A percentile compares a stretch with the other conserved stretches of the same genome.
Conservation (phyloP, 2,329 filamentous ascomycete genomes). For the Thelonectria rubi region DNA sequence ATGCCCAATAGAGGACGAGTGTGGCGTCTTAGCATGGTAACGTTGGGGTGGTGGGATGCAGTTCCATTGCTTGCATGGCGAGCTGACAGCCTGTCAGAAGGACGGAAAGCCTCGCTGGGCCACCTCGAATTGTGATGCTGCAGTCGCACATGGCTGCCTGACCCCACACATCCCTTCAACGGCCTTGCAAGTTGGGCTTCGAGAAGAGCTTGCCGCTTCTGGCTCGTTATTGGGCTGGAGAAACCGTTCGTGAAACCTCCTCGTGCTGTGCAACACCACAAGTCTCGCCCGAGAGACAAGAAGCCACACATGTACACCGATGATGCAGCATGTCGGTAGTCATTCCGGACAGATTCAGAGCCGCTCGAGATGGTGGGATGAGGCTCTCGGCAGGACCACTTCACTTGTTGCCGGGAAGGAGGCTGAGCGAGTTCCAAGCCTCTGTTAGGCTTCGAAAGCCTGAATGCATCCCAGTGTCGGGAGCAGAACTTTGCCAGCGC, state of each 20-base stretch:
- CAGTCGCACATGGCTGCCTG: conserved; percentile 38
- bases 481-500: not conserved
- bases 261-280: conserved; percentile 31
- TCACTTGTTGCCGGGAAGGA: not conserved
- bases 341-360: conserved; percentile 29
- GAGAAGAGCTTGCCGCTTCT: conserved; percentile 29
- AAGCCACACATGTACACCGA: conserved; percentile 8
- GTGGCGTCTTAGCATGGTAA: conserved; percentile 31
- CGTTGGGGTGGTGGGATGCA: conserved; percentile 30
- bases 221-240: conserved; percentile 26
- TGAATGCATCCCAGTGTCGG: conserved; percentile 3
- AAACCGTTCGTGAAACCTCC: conserved; percentile 30
- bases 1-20: conserved; percentile 18
- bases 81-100: conserved; percentile 41
- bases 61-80: conserved; percentile 43
- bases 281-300: conserved; percentile 27
- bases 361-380: conserved; percentile 26
- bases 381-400: conserved; percentile 16
- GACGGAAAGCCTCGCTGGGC: conserved; percentile 39
- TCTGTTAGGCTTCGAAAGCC: conserved; percentile 5
- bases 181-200: conserved; percentile 26
- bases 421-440: not conserved
- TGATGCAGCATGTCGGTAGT: not conserved
- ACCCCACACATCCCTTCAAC: conserved; percentile 38
- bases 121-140: conserved; percentile 31